phyloP scores from a whole-genome alignment of 176 grass and related monocot genomes.

The Typha latifolia region DNA sequence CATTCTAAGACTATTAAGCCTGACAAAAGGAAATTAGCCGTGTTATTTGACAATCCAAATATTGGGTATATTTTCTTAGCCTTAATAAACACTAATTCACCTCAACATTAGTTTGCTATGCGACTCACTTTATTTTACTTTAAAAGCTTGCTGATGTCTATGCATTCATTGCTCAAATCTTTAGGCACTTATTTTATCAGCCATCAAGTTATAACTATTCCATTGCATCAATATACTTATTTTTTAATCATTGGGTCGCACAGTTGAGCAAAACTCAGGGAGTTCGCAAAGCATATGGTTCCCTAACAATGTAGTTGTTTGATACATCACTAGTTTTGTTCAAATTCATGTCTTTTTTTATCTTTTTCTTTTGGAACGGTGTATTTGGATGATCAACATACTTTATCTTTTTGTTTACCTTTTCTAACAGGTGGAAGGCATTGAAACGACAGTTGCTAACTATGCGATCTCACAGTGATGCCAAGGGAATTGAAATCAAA shows the following conservation, averaged over 20 bases:
- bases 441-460: conserved; percentile 68
- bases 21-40: conserved; percentile 87
- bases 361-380: neutral
- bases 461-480: conserved; percentile 78
- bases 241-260: neutral
- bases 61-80: conserved; percentile 51
- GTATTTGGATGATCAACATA: neutral
- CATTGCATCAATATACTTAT: neutral
- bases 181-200: neutral
- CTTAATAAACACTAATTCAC: neutral
- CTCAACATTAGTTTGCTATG: neutral
- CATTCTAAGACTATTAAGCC: conserved; percentile 98
- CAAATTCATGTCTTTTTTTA: too few species aligned
- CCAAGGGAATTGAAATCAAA: conserved; percentile 86
- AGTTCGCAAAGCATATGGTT: too few species aligned
- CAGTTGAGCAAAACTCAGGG: too few species aligned
- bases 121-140: neutral
- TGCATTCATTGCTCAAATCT: neutral
- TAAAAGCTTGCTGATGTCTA: neutral
- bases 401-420: conserved; percentile 12
- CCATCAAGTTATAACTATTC: neutral
- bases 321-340: too few species aligned
- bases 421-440: conserved; percentile 64
- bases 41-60: conserved; percentile 77
- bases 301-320: too few species aligned